Conservation (phyloP, 2,329 filamentous ascomycete genomes). For the Trichoderma sp. region DNA sequence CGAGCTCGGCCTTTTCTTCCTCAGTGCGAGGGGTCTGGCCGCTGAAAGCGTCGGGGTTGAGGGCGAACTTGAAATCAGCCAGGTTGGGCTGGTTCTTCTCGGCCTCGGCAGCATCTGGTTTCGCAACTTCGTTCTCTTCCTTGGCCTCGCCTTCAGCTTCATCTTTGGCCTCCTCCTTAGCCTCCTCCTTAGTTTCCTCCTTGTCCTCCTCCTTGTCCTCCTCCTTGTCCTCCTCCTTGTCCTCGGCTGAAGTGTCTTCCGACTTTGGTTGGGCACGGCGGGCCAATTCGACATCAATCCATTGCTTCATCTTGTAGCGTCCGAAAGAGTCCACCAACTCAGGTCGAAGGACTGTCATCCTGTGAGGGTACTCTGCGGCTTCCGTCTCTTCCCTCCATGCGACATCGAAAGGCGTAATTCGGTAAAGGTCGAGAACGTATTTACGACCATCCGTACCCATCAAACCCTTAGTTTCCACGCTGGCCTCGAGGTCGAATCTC, state of each 20-base stretch:
- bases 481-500: constrained; percentile 87
- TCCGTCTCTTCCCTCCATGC: constrained; percentile 77
- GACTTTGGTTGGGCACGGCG: constrained; percentile 47
- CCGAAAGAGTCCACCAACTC: constrained; percentile 87
- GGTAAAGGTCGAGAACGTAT: constrained; percentile 95
- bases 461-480: constrained; percentile 97
- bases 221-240: constrained; percentile 28
- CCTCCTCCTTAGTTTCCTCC: constrained; percentile 35
- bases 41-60: constrained; percentile 95
- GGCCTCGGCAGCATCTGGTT: constrained; percentile 29
- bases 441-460: constrained; percentile 94
- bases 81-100: constrained; percentile 69
- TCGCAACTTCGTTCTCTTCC: constrained; percentile 39
- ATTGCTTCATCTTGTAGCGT: constrained; percentile 83
- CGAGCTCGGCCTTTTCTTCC: constrained; percentile 81
- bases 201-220: constrained; percentile 32
- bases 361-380: constrained; percentile 74
- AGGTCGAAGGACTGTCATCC: constrained; percentile 89
- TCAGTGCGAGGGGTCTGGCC: constrained; percentile 87
- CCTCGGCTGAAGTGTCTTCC: constrained; percentile 35
- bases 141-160: constrained; percentile 28
- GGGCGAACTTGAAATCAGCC: constrained; percentile 78
- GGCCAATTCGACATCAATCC: constrained; percentile 76
- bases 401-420: constrained; percentile 88
- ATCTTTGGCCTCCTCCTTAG: constrained; percentile 34